A percentile compares a stretch with the other conserved stretches of the same genome.
Conservation (phyloP, 768 basidiomycete genomes). For the Mrakia blollopis region DNA sequence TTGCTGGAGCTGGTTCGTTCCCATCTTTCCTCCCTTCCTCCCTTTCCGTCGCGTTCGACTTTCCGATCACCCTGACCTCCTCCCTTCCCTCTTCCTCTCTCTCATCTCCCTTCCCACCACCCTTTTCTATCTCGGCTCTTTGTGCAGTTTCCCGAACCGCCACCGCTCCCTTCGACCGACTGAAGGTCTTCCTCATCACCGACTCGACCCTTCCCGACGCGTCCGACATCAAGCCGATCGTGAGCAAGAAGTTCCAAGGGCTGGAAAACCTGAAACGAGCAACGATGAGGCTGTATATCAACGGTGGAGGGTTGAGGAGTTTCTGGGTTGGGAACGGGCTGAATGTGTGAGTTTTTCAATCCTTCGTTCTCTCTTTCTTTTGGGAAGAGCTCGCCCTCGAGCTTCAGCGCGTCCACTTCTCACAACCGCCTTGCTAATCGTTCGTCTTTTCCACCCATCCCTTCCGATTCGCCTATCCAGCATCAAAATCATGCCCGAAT, state of each 20-base stretch:
- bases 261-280: slow-evolving; percentile 59
- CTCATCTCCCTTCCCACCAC: background rate
- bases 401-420: background rate
- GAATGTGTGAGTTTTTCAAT: slow-evolving; percentile 54
- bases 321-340: slow-evolving; percentile 96
- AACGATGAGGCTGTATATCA: slow-evolving; percentile 72
- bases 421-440: too few relatives aligned
- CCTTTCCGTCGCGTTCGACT: background rate
- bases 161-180: slow-evolving; percentile 93
- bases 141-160: slow-evolving; percentile 82
- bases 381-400: background rate
- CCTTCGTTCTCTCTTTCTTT: background rate
- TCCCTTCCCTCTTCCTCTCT: background rate
- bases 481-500: slow-evolving; percentile 53
- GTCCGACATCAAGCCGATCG: slow-evolving; percentile 15
- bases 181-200: slow-evolving; percentile 95
- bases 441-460: background rate
- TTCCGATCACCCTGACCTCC: background rate
- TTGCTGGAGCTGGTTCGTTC: slow-evolving; percentile 81
- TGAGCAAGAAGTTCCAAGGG: background rate
- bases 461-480: background rate
- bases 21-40: background rate
- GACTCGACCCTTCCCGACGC: slow-evolving; percentile 18
- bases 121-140: background rate
- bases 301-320: slow-evolving; percentile 72